Percentiles rank a stretch among this genome's conserved stretches.
Evolutionary conservation across 371 early-diverging fungal genomes (phyloP).

Genomic region (Mucor irregularis): DNA sequence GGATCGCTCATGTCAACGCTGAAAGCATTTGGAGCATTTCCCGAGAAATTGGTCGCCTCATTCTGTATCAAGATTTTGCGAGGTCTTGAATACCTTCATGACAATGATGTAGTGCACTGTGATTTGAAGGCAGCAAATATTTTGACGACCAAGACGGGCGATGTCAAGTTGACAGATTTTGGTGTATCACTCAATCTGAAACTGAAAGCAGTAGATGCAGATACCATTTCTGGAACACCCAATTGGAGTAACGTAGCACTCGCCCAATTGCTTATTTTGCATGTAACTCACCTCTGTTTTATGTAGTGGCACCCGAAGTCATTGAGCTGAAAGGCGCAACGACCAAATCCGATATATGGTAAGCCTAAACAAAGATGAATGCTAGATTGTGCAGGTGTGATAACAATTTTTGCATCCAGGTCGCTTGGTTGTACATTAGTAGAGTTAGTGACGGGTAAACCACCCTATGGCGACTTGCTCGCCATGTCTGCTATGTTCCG

Average conservation of each 20-base stretch:
- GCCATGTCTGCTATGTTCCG: conserved; percentile 89
- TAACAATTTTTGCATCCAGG: too few relatives aligned
- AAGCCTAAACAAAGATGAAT: too few relatives aligned
- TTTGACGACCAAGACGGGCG: conserved; percentile 90
- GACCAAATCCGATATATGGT: conserved; percentile 89
- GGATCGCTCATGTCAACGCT: conserved; percentile 90
- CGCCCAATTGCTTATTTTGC: too few relatives aligned
- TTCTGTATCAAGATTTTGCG: conserved; percentile 91
- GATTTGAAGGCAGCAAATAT: conserved; percentile 98
- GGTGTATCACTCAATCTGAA: conserved; percentile 89
- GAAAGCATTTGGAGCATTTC: conserved; percentile 90
- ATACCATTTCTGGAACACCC: conserved; percentile 85
- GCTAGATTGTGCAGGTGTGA: too few relatives aligned
- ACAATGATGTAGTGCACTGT: conserved; percentile 88
- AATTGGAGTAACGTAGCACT: conserved; percentile 80
- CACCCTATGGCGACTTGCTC: conserved; percentile 80
- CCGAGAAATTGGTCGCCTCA: conserved; percentile 89
- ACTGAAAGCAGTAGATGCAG: conserved; percentile 62
- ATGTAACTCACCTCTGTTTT: conserved; percentile 23
- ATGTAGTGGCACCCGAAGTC: conserved; percentile 95
- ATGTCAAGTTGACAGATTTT: conserved; percentile 95
- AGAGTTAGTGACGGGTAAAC: conserved; percentile 85
- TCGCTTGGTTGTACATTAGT: conserved; percentile 87
- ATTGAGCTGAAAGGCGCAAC: conserved; percentile 83
- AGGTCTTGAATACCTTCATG: conserved; percentile 91